These are phyloP conservation scores for Globisporangium sylvaticum DNA, from an alignment of 352 stramenopile species.

Conservation along the genomic window DNA sequence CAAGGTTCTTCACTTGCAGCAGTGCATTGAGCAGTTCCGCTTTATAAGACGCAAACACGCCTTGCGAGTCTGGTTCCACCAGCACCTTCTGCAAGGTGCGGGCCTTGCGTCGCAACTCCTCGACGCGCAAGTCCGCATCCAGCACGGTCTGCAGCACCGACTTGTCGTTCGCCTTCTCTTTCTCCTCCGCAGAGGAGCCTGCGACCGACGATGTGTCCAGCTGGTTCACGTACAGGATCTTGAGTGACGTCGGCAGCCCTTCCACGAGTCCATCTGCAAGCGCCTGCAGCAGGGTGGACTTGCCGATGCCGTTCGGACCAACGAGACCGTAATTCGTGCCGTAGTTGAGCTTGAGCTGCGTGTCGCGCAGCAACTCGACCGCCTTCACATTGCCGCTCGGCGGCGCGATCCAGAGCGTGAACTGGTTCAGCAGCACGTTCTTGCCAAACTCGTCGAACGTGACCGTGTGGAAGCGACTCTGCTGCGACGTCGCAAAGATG, in stretches of 20 bases:
- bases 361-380: constrained; percentile 60
- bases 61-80: constrained; percentile 9
- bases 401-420: constrained; percentile 38
- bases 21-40: constrained; percentile 31
- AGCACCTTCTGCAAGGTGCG: constrained; percentile 30
- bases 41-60: constrained; percentile 30
- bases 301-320: constrained; percentile 80
- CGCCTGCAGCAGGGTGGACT: constrained; percentile 92
- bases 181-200: neutral
- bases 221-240: constrained; percentile 62
- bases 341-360: constrained; percentile 71
- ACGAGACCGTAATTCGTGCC: constrained; percentile 81
- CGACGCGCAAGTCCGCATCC: constrained; percentile 39
- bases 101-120: constrained; percentile 34
- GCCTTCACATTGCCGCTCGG: constrained; percentile 11
- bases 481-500: constrained; percentile 40
- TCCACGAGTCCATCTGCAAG: constrained; percentile 86
- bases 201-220: constrained; percentile 44
- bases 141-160: constrained; percentile 45
- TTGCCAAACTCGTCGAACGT: constrained; percentile 60
- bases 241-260: constrained; percentile 36
- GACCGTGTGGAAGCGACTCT: constrained; percentile 60
- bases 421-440: constrained; percentile 55
- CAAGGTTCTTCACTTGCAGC: constrained; percentile 32
- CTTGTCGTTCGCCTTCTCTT: constrained; percentile 12